Conservation (phyloP, 106 monocot species). For the Dioscorea alata region DNA sequence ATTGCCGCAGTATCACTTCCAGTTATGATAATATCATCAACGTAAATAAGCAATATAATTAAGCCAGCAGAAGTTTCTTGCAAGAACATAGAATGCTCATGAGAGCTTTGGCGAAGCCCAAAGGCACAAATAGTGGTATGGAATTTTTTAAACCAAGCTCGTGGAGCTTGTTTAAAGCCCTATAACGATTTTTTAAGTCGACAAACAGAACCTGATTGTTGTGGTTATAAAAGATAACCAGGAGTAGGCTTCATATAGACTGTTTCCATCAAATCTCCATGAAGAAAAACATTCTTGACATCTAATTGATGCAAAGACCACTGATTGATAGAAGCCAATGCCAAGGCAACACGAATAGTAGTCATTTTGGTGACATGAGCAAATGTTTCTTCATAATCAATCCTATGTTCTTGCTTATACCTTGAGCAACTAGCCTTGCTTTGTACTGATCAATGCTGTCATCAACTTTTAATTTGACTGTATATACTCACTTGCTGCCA, state of each 20-base stretch:
- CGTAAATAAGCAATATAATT: too few species aligned
- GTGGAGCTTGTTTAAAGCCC: not conserved
- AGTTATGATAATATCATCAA: too few species aligned
- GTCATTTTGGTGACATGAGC: not conserved
- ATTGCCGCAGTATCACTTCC: too few species aligned
- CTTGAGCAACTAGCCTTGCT: constrained; percentile 5
- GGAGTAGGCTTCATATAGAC: not conserved
- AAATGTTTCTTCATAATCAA: not conserved
- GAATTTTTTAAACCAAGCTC: not conserved
- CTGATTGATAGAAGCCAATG: not conserved
- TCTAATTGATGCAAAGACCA: not conserved
- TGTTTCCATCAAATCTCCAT: not conserved
- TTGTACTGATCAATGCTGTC: constrained; percentile 22
- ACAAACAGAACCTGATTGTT: not conserved
- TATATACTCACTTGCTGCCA: constrained; percentile 9
- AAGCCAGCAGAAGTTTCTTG: too few species aligned
- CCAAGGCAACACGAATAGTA: not conserved
- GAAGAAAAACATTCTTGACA: not conserved
- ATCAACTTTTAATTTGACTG: constrained; percentile 9
- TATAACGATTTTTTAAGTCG: not conserved
- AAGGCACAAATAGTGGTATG: too few species aligned
- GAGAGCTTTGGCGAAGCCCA: too few species aligned
- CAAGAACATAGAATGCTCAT: too few species aligned
- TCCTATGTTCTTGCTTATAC: not conserved
- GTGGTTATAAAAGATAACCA: not conserved